Conservation (phyloP, 1,284 basidiomycete species). For the Exobasidium cylindrosporum region DNA sequence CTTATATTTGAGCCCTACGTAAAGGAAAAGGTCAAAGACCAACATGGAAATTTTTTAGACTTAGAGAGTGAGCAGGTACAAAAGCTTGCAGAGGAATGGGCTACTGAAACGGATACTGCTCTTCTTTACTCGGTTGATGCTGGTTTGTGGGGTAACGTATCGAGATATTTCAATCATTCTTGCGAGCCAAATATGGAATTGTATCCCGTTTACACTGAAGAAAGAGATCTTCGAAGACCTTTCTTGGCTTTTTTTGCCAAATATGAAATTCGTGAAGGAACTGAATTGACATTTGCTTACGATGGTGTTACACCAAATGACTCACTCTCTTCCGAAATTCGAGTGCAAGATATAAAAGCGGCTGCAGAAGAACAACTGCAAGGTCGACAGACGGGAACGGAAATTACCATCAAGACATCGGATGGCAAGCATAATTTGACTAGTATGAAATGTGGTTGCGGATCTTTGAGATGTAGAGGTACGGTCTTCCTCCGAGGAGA, state of each 20-base stretch:
- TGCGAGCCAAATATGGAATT: slow-evolving; percentile 79
- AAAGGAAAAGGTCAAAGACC: neutral
- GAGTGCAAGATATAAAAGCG: slow-evolving; percentile 60
- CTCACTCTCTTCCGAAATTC: slow-evolving; percentile 54
- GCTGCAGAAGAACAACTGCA: slow-evolving; percentile 62
- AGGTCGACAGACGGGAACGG: slow-evolving; percentile 22
- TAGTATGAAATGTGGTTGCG: slow-evolving; percentile 18
- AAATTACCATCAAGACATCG: neutral
- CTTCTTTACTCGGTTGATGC: slow-evolving; percentile 29
- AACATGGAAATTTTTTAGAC: neutral
- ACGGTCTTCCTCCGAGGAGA: slow-evolving; percentile 15
- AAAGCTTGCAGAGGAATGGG: neutral
- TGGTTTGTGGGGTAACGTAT: slow-evolving; percentile 37
- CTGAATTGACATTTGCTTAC: slow-evolving; percentile 82
- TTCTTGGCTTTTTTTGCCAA: slow-evolving; percentile 69
- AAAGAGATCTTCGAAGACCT: slow-evolving; percentile 57
- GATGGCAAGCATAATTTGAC: neutral
- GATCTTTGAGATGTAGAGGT: slow-evolving; percentile 15
- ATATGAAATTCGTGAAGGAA: slow-evolving; percentile 65
- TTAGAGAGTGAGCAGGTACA: neutral
- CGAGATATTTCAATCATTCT: slow-evolving; percentile 62
- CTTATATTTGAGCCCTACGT: neutral
- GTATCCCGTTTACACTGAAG: slow-evolving; percentile 69
- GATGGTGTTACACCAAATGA: slow-evolving; percentile 19
- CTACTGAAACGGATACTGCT: slow-evolving; percentile 1